These are phyloP conservation scores for Globisporangium echinulatum DNA, from an alignment of 352 stramenopile genomes.

Conservation along the genomic window DNA sequence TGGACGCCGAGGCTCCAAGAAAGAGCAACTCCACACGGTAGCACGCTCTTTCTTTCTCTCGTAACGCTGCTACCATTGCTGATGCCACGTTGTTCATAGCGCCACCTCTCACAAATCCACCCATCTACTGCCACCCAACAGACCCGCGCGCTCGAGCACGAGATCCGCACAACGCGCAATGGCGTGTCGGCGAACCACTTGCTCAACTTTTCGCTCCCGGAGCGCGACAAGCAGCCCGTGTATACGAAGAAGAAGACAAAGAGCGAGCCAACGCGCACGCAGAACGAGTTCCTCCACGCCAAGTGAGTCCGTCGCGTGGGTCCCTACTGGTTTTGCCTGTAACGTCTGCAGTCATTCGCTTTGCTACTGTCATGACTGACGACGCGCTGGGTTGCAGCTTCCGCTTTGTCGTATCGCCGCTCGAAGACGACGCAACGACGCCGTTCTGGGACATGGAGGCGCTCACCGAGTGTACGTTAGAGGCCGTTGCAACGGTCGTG, in stretches of 20 bases:
- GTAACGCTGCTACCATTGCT: neutral
- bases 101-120: neutral
- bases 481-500: too few relatives aligned
- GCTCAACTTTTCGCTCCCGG: conserved; percentile 77
- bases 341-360: neutral
- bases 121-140: conserved; percentile 5
- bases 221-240: conserved; percentile 44
- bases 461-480: conserved; percentile 73
- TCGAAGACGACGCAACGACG: conserved; percentile 33
- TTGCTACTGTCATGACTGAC: neutral
- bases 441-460: conserved; percentile 68
- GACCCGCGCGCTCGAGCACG: conserved; percentile 50
- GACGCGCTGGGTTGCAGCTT: conserved; percentile 31
- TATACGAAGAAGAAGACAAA: conserved; percentile 50
- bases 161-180: conserved; percentile 52
- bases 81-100: neutral
- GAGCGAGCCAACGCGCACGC: conserved; percentile 46
- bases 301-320: conserved; percentile 37
- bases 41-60: too few relatives aligned
- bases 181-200: conserved; percentile 77
- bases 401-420: conserved; percentile 71
- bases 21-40: conserved; percentile 11
- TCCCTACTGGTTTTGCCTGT: too few relatives aligned
- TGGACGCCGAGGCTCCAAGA: conserved; percentile 10
- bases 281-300: conserved; percentile 81